Conservation (phyloP, 305 asterid genomes). For the Solanum hybrid region DNA sequence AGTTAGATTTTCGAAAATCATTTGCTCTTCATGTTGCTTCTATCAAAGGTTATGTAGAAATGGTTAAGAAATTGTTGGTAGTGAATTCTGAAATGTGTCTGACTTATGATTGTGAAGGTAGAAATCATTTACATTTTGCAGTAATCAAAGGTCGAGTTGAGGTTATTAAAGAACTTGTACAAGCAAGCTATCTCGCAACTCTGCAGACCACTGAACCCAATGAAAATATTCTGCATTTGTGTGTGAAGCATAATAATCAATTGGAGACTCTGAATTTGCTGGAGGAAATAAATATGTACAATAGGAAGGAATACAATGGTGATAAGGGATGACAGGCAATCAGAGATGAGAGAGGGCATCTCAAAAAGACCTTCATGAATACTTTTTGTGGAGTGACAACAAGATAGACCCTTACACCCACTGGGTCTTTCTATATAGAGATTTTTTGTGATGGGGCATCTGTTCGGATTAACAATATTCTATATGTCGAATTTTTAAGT, state of each 20-base stretch:
- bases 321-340: no score
- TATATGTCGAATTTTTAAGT: no score
- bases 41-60: conserved; percentile 13
- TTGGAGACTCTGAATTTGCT: conserved; percentile 20
- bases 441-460: no score
- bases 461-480: no score
- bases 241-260: conserved; percentile 15
- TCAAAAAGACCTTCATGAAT: no score
- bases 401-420: no score
- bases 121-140: conserved; percentile 39
- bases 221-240: conserved; percentile 23
- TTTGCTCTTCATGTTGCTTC: conserved; percentile 32
- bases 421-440: no score
- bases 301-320: no score
- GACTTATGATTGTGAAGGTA: conserved; percentile 23
- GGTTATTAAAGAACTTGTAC: conserved; percentile 14
- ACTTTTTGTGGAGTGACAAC: no score
- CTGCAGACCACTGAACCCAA: conserved; percentile 20
- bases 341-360: no score
- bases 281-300: neutral
- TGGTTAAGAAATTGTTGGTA: neutral
- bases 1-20: conserved; percentile 12
- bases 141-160: conserved; percentile 25
- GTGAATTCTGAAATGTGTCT: conserved; percentile 27
- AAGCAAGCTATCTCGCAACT: conserved; percentile 12